A percentile compares a stretch with the other conserved stretches of the same genome.
phyloP scores from a whole-genome alignment of 106 monocot genomes.

The Dendrobium nobile region DNA sequence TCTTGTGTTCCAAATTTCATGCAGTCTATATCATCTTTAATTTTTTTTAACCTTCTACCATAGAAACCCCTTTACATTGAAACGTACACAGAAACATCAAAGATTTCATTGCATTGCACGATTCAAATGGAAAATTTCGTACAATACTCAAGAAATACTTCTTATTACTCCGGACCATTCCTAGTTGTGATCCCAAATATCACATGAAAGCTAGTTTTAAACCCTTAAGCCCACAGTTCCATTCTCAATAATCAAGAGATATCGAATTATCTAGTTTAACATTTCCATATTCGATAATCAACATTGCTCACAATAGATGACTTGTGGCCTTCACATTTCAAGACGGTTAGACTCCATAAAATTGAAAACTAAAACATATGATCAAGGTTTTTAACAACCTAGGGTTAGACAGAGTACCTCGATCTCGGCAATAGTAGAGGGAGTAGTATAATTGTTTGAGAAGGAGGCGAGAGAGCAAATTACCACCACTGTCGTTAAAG shows the following conservation, averaged over 20 bases:
- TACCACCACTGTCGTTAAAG: constrained; percentile 70
- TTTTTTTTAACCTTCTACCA: neutral
- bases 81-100: neutral
- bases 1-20: neutral
- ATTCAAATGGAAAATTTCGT: neutral
- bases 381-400: neutral
- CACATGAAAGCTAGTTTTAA: neutral
- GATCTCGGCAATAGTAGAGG: constrained; percentile 56
- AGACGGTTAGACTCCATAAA: neutral
- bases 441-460: constrained; percentile 83
- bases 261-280: neutral
- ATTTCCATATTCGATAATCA: neutral
- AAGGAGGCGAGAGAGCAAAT: constrained; percentile 83
- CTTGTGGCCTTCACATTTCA: neutral
- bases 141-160: neutral
- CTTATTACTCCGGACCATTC: neutral
- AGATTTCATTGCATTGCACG: neutral
- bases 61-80: neutral
- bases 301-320: neutral
- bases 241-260: neutral
- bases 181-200: neutral
- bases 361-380: too few relatives aligned
- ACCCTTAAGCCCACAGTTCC: neutral
- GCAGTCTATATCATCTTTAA: neutral
- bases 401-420: constrained; percentile 33